These are phyloP conservation scores for Otatea glauca DNA, from an alignment of 176 grass and related monocot genomes.

Conservation along the genomic window DNA sequence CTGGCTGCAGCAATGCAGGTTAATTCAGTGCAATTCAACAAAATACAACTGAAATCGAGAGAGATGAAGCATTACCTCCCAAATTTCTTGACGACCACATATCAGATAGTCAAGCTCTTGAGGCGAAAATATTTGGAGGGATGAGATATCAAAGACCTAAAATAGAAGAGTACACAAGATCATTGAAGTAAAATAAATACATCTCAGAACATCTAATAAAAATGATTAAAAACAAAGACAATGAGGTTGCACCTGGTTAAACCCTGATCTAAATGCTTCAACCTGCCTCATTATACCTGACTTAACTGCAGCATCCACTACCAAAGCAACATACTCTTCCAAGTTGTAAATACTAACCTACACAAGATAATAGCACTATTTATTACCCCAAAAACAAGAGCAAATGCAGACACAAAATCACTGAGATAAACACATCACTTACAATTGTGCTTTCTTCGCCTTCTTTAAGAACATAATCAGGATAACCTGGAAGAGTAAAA, in stretches of 20 bases:
- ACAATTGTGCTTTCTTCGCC: slow-evolving; percentile 65
- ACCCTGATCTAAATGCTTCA: slow-evolving; percentile 88
- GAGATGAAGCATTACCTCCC: slow-evolving; percentile 61
- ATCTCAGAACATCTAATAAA: not conserved
- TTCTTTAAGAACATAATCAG: slow-evolving; percentile 82
- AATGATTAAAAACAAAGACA: not conserved
- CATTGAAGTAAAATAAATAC: not conserved
- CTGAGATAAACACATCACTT: slow-evolving; percentile 37
- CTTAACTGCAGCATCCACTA: slow-evolving; percentile 82
- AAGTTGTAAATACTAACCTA: slow-evolving; percentile 84
- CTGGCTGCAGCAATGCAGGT: slow-evolving; percentile 47
- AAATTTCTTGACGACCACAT: slow-evolving; percentile 83
- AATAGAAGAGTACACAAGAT: slow-evolving; percentile 8
- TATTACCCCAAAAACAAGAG: slow-evolving; percentile 3
- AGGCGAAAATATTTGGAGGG: slow-evolving; percentile 91
- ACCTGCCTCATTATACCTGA: slow-evolving; percentile 80
- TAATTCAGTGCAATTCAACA: slow-evolving; percentile 15
- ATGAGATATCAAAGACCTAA: slow-evolving; percentile 83
- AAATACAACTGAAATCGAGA: slow-evolving; percentile 8
- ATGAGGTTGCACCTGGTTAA: slow-evolving; percentile 68
- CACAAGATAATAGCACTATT: slow-evolving; percentile 26
- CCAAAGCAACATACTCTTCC: slow-evolving; percentile 77
- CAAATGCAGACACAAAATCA: slow-evolving; percentile 27
- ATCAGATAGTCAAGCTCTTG: slow-evolving; percentile 86
- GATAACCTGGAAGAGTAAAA: slow-evolving; percentile 96